These are phyloP conservation scores for Lactarius sanguifluus DNA, from an alignment of 768 basidiomycete genomes.

Conservation along the genomic window DNA sequence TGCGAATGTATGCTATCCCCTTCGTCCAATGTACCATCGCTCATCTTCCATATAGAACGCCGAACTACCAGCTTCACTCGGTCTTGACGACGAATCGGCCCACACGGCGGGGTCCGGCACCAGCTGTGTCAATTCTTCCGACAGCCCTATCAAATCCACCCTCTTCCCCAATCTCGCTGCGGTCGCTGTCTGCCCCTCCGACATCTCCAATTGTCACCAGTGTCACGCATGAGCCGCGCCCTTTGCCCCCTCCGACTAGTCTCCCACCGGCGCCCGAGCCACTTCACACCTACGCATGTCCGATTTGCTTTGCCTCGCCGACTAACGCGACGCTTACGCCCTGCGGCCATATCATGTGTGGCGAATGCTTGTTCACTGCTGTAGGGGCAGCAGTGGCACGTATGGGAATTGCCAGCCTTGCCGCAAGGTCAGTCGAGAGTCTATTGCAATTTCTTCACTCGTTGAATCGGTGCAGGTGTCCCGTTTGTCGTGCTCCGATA, in stretches of 20 bases:
- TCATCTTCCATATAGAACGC: constrained; percentile 9
- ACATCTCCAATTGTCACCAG: constrained; percentile 10
- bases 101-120: background rate
- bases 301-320: constrained; percentile 29
- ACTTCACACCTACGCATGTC: constrained; percentile 27
- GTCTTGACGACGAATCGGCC: background rate
- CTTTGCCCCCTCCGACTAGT: constrained; percentile 4
- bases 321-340: constrained; percentile 30
- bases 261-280: constrained; percentile 19
- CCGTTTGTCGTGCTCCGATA: constrained; percentile 29
- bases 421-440: constrained; percentile 25
- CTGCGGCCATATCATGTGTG: constrained; percentile 31
- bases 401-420: constrained; percentile 26
- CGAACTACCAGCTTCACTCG: constrained; percentile 2
- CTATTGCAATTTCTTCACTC: background rate
- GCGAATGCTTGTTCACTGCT: constrained; percentile 30
- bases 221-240: background rate
- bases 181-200: constrained; percentile 18
- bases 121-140: background rate
- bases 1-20: background rate
- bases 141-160: background rate
- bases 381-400: constrained; percentile 25
- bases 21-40: background rate
- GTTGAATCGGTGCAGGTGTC: constrained; percentile 22
- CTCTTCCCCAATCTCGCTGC: constrained; percentile 10